Evolutionary conservation across 2,329 filamentous ascomycete species (phyloP), one percentile per base, ranked within the genome.

Genomic region (Thelonectria discophora): DNA sequence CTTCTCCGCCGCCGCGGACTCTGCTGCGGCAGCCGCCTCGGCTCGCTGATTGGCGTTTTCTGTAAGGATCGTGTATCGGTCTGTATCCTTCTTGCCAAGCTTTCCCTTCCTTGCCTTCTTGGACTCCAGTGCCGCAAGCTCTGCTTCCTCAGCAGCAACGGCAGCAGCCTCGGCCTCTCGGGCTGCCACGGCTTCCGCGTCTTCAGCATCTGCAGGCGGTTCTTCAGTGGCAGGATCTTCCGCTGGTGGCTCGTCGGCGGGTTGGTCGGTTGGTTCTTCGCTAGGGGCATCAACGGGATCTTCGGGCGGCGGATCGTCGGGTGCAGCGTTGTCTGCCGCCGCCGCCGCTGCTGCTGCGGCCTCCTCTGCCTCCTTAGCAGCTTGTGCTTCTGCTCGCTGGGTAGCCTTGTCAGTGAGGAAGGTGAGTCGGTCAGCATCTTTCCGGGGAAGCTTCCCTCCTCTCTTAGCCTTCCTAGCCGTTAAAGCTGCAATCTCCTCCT

Each of bases 401-500:
- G 51, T 15, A 39, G 47, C 46, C 18, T 45, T 64, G 13, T 62
- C 61, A 5, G 61, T 55, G 12, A 64, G 58, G 11, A 57, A 9
- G 27, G 50, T 46, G 32, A 60, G 46, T 13, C 61, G 57, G 2
- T 64, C 61, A 11, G 53, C 57, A 10, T 61, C 61, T 17, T 61
- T 64, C 20, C 49, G 57, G 5, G 20, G 8, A 12, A 64, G 34
- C 12, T 58, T 60, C 2, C 62, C 62, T 2, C 62, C 62, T 59
- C 77, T 77, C 70, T 80, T 81, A 43, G 51, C 32, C 34, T 69
- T 70, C 60, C 66, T 70, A 5, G 76, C 76, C 52, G 77, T 75
- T 57, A 74, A 74, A 13, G 74, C 73, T 17, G 75, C 76, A 24
- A 78, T 78, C 66, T 82, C 79, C 43, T 78, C 76, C 5, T 75